Evolutionary conservation across 805 yeast genomes (phyloP), one percentile per base, ranked within the genome.

Genomic region (Candida silvicultrix): DNA sequence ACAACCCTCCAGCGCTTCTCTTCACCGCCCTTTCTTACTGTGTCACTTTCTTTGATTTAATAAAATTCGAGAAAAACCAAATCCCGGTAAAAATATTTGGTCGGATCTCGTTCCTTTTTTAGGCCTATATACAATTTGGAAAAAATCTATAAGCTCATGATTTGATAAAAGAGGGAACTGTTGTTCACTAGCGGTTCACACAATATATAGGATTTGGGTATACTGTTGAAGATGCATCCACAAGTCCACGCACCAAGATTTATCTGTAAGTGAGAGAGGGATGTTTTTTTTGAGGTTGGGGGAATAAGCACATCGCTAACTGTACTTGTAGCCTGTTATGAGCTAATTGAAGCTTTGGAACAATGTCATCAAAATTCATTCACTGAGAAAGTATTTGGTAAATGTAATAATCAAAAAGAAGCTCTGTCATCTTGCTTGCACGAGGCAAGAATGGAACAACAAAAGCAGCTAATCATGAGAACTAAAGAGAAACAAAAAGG

Each of bases 301-400:
- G 25, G 25, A 23, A n/a, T n/a, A n/a, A n/a, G 9, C 25, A 22
- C 12, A 36, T 23, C 11, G 21, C 38, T 37, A 21, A 40, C 46
- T 16, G 20, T 41, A 38, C 29, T 41, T 44, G 22, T 47, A 75
- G 85, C 85, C 18, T 92, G 99, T 64, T 80, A 77, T 44, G 86
- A 83, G 50, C 74, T 89, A 37, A 89, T 94, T 63, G 82, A 83
- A 50, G 97, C 95, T 0, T 75, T 92, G 6, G 96, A 92, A 57
- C 83, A 87, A 60, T 92, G 99, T 62, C 97, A 90, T 58, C 74
- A 79, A 48, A 74, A 74, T 45, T 84, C 81, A 45, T 84, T 81
- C 53, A 55, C 85, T 49, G 74, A 78, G 53, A 79, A 85, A 61
- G 81, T 86, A 8, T 69, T 88, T 54, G 98, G 98, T 23, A 71